These are phyloP conservation scores for Malus domestica DNA, from an alignment of 306 rosid genomes.

Conservation along the genomic window ASM211411v1 NC_041804.1:6396001-6396500, in stretches of 20 bases:
- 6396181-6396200: neutral
- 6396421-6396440: constrained; percentile 40
- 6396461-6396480: constrained; percentile 18
- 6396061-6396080: constrained; percentile 1
- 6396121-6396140: constrained; percentile 12
- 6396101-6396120: neutral
- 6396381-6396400: constrained; percentile 27
- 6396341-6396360: neutral
- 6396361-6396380: constrained; percentile 35
- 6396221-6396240: neutral
- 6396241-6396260: neutral
- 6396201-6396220: neutral
- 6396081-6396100: neutral
- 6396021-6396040: constrained; percentile 27
- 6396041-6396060: constrained; percentile 4
- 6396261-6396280: neutral
- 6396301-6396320: neutral
- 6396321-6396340: neutral
- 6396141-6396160: neutral
- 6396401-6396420: constrained; percentile 22
- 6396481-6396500: constrained; percentile 18
- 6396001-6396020: neutral
- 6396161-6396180: constrained; percentile 22
- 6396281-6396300: neutral
- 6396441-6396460: constrained; percentile 10